Evolutionary conservation across 2,329 filamentous ascomycete species (phyloP).

Genomic region (Coniella lustricola): DNA sequence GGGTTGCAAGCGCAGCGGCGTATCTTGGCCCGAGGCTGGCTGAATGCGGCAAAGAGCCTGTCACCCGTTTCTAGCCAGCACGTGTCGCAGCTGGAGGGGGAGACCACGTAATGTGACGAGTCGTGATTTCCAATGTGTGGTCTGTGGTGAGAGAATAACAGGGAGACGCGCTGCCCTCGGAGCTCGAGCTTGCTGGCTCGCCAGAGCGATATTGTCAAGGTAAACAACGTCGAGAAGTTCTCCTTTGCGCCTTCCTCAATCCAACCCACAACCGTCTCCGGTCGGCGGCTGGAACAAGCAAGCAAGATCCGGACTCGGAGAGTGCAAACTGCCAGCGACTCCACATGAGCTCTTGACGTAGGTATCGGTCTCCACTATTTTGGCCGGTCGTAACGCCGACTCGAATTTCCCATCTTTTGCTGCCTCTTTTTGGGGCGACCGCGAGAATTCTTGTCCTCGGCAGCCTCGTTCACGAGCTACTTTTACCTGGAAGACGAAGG

Average conservation of each 20-base stretch:
- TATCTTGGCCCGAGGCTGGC: background rate
- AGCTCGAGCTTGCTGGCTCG: too few relatives aligned
- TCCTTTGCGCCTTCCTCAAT: background rate
- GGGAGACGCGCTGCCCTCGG: too few relatives aligned
- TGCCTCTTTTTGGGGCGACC: background rate
- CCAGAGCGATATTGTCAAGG: too few relatives aligned
- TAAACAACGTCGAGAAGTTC: background rate
- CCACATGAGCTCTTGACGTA: conserved; percentile 7
- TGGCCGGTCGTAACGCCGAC: conserved; percentile 7
- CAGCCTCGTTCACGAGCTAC: background rate
- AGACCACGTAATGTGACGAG: too few relatives aligned
- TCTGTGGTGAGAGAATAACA: too few relatives aligned
- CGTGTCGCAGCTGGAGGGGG: too few relatives aligned
- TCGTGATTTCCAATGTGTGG: too few relatives aligned
- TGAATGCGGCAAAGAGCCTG: background rate
- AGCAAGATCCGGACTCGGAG: conserved; percentile 13
- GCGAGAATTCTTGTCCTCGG: background rate
- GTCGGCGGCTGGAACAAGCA: conserved; percentile 8
- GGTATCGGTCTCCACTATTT: conserved; percentile 5
- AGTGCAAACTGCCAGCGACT: background rate
- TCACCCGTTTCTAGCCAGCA: background rate
- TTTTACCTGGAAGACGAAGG: background rate
- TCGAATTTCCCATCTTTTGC: background rate
- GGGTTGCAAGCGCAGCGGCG: background rate
- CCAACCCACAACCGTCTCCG: background rate